Conservation (phyloP, 1,139 yeast genomes). For the Yarrowia galli region DNA sequence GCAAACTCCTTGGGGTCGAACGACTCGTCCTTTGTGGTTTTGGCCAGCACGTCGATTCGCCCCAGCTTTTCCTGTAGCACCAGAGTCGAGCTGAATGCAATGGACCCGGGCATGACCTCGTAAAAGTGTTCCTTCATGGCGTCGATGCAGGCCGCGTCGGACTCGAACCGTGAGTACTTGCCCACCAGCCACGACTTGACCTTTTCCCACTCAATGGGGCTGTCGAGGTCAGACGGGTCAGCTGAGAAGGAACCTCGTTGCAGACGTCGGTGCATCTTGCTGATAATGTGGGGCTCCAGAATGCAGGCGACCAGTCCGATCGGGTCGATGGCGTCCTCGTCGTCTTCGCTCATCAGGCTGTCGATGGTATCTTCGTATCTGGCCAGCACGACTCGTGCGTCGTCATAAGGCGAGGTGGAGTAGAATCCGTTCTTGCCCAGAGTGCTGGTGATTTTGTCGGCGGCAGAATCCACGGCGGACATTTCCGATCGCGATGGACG, state of each 20-base stretch:
- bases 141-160: conserved; percentile 4
- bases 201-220: conserved; percentile 34
- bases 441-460: background rate
- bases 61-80: conserved; percentile 30
- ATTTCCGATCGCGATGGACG: background rate
- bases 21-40: conserved; percentile 18
- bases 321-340: conserved; percentile 26
- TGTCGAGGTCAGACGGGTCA: conserved; percentile 14
- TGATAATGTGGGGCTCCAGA: conserved; percentile 28
- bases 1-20: conserved; percentile 19
- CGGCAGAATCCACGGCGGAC: conserved; percentile 27
- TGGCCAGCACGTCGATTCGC: conserved; percentile 20
- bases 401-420: conserved; percentile 26
- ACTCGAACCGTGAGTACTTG: conserved; percentile 30
- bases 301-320: conserved; percentile 31
- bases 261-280: conserved; percentile 18
- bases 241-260: conserved; percentile 20
- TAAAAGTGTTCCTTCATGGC: conserved; percentile 31
- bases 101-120: conserved; percentile 33
- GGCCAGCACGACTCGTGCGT: conserved; percentile 23
- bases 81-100: conserved; percentile 5
- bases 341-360: background rate
- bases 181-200: conserved; percentile 33
- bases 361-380: conserved; percentile 33
- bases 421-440: conserved; percentile 33